Base-by-base conservation (phyloP, 1,284 basidiomycete genomes). In the Leccinum subspadiceum region DNA sequence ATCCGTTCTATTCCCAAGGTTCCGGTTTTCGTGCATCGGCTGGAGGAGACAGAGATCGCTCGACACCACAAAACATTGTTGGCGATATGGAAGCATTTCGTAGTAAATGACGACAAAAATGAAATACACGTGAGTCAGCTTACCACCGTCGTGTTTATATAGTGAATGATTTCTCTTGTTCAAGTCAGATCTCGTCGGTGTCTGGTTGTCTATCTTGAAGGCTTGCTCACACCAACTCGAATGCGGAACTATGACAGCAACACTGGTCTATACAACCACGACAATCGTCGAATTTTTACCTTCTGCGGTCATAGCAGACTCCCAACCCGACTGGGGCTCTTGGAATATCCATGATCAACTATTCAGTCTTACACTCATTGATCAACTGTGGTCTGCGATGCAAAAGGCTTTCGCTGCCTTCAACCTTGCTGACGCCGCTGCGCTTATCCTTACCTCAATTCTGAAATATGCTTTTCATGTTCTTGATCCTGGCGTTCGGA, bases 171-270 rank as follows among this genome's bases (percentile, higher is more conserved):
- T 33, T 31, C 61, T 26, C 37, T 58, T 17, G 52, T 12, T 51
- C 29, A 63, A 85, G 82, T 62, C 68, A 31, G 68, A 70, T 26
- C 66, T 82, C 33, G 50, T 81, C 5, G 69, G 73, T 26, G 70
- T 76, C 1, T 86, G 85, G 85, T 76, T 81, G 62, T 77, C 79
- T 0, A 74, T 87, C 22, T 70, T 87, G 24, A 76, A 84, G n/a
- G 77, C 73, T 12, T 79, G 78, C 51, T 75, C 79, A 5, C 77
- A 79, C 59, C 66, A 81, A 8, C 76, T 77, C 0, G 76, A 81
- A 60, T 73, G 71, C 12, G 68, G 66, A 29, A 71, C 76, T 8
- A 62, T 73, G 15, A 61, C 75, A 2, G 67, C 71, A 2, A 71
- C 77, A 53, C 70, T 77, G 17, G 66, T 63, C 22, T 60, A 54